These are phyloP conservation scores for Annulohypoxylon truncatum DNA, from an alignment of 2,329 filamentous ascomycete species.

Conservation along the genomic window DNA sequence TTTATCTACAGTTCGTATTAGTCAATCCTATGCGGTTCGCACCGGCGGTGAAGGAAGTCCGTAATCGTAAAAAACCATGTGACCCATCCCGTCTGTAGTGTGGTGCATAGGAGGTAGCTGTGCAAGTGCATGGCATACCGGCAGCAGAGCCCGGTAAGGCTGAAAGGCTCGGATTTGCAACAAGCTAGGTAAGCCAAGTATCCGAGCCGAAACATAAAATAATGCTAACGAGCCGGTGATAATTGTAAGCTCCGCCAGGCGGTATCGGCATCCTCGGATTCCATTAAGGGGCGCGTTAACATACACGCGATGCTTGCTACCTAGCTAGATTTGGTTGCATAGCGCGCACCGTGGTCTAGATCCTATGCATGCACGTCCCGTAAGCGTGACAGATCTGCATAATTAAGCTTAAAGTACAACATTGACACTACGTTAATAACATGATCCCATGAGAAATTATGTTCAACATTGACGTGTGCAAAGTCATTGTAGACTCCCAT, in stretches of 20 bases:
- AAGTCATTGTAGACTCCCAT: not conserved
- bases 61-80: constrained; percentile 1
- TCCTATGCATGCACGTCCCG: not conserved
- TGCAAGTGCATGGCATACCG: not conserved
- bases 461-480: not conserved
- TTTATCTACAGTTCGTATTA: no score
- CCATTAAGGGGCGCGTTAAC: not conserved
- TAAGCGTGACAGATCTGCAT: constrained; percentile 5
- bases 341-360: not conserved
- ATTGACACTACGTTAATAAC: not conserved
- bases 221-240: not conserved
- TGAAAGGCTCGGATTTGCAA: not conserved
- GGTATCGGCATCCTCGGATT: not conserved
- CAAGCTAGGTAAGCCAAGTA: not conserved
- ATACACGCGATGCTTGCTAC: not conserved
- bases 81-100: not conserved
- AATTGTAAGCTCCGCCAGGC: not conserved
- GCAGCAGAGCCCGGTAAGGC: not conserved
- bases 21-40: no score
- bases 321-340: constrained; percentile 1
- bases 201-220: not conserved
- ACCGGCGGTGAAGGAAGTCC: not conserved
- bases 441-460: not conserved
- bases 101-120: not conserved
- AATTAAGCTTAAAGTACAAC: constrained; percentile 1